Evolutionary conservation across 805 yeast species (phyloP).

Genomic region (Cyberlindnera sargentensis): DNA sequence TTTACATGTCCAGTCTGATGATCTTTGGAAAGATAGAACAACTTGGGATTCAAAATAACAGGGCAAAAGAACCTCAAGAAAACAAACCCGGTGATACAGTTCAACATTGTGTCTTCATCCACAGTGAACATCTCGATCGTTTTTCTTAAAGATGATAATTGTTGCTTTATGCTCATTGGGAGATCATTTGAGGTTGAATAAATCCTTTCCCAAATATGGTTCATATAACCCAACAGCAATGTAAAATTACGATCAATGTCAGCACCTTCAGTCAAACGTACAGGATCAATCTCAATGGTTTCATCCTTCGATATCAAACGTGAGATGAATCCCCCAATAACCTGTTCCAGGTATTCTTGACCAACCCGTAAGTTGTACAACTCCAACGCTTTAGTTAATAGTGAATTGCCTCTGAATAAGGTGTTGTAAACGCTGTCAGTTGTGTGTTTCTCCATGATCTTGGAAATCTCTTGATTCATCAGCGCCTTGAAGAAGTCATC

Average conservation of each 20-base stretch:
- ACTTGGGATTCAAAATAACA: constrained; percentile 82
- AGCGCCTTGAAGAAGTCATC: constrained; percentile 67
- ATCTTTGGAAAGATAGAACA: constrained; percentile 62
- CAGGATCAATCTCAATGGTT: constrained; percentile 75
- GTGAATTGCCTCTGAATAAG: constrained; percentile 77
- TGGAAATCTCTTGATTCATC: constrained; percentile 54
- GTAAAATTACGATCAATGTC: constrained; percentile 41
- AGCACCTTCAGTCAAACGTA: constrained; percentile 36
- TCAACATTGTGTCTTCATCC: constrained; percentile 44
- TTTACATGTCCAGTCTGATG: constrained; percentile 70
- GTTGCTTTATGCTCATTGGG: constrained; percentile 59
- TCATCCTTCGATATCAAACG: constrained; percentile 43
- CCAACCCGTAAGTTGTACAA: constrained; percentile 71
- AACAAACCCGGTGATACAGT: constrained; percentile 76
- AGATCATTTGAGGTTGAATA: constrained; percentile 64
- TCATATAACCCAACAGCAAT: constrained; percentile 43
- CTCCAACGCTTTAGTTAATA: constrained; percentile 78
- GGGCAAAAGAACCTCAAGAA: constrained; percentile 87
- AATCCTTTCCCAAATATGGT: constrained; percentile 60
- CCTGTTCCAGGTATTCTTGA: constrained; percentile 64
- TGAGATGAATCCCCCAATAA: constrained; percentile 63
- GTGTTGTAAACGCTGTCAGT: constrained; percentile 43
- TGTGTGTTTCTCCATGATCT: constrained; percentile 5
- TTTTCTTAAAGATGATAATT: constrained; percentile 54
- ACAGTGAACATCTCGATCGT: constrained; percentile 57